These are phyloP conservation scores for Trichoderma atrobrunneum DNA, from an alignment of 2,329 filamentous ascomycete genomes.

Conservation along the genomic window DNA sequence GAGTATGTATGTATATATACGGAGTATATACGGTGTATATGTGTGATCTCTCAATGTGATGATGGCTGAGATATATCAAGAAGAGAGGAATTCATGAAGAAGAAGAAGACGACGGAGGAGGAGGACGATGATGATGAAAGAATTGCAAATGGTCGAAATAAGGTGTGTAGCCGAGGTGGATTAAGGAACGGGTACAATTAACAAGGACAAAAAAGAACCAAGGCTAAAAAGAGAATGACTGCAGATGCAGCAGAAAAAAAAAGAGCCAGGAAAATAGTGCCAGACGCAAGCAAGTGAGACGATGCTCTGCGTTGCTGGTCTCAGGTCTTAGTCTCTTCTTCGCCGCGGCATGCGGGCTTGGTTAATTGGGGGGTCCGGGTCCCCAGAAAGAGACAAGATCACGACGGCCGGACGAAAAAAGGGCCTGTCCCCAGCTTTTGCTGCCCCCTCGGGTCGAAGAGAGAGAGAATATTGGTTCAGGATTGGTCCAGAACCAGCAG, in stretches of 20 bases:
- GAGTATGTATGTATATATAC: neutral
- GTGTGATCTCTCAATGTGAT: neutral
- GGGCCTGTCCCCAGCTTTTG: neutral
- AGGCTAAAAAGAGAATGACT: neutral
- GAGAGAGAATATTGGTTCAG: neutral
- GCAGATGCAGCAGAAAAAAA: neutral
- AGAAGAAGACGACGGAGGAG: neutral
- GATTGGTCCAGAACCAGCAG: conserved; percentile 7
- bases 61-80: neutral
- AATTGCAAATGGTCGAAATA: neutral
- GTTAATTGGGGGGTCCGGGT: neutral
- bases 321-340: neutral
- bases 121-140: neutral
- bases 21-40: neutral
- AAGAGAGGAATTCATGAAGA: neutral
- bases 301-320: neutral
- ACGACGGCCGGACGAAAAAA: neutral
- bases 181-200: neutral
- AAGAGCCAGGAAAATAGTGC: neutral
- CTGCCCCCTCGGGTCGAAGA: neutral
- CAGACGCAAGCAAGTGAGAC: neutral
- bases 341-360: conserved; percentile 5
- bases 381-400: conserved; percentile 1
- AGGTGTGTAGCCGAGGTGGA: neutral
- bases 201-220: neutral